Conservation (phyloP, 2,329 filamentous ascomycete genomes). For the Cercospora berteroae region DNA sequence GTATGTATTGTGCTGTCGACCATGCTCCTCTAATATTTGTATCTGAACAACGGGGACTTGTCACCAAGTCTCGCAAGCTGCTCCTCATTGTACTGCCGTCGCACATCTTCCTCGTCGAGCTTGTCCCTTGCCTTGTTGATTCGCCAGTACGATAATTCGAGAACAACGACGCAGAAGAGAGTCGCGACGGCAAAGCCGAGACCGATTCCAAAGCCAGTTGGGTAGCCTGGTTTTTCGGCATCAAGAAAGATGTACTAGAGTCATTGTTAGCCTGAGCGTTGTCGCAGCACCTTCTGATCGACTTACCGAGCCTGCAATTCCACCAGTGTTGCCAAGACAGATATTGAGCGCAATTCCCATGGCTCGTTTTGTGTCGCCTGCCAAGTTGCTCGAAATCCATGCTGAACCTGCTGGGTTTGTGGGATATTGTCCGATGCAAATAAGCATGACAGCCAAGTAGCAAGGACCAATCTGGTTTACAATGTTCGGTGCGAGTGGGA, state of each 20-base stretch:
- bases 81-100: constrained; percentile 36
- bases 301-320: background rate
- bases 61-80: constrained; percentile 39
- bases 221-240: background rate
- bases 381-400: background rate
- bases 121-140: constrained; percentile 38
- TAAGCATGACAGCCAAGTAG: background rate
- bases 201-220: background rate
- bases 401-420: background rate
- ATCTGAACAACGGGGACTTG: constrained; percentile 41
- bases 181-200: background rate
- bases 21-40: background rate
- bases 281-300: background rate
- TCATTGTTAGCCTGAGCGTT: background rate
- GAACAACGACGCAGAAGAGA: constrained; percentile 26
- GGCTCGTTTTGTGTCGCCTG: background rate
- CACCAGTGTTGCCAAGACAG: background rate
- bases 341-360: background rate
- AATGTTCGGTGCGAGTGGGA: background rate
- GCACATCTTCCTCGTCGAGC: constrained; percentile 28
- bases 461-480: background rate
- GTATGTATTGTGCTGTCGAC: background rate
- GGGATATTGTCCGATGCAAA: background rate
- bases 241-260: background rate
- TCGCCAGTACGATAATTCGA: constrained; percentile 34